Evolutionary conservation across 179 eudicot species (phyloP), one percentile per base, ranked within the genome.

Genomic region (Camellia oleifera): DNA sequence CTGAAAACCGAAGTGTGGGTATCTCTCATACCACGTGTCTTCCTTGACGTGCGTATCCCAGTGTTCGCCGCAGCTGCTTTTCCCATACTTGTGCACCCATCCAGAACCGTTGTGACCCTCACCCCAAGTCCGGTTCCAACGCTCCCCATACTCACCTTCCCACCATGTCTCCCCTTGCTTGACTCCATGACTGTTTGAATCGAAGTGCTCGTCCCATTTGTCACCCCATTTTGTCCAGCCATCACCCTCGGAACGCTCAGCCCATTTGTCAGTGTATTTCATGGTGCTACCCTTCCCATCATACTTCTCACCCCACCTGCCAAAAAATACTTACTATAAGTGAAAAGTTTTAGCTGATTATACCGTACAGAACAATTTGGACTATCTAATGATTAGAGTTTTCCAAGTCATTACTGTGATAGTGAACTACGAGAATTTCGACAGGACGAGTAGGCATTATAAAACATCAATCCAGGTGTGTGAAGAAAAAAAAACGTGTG

Each of bases 81-180:
- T 90, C 9, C 97, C 98, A 52, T 93, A 93, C 87, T 95, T 93
- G 91, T 95, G 98, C 73, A 93, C 89, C 97, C 97, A 93, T 50
- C 97, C 98, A 2, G 95, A 84, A 2, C 97, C 92, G 65, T 95
- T 95, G 79, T 95, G 98, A 40, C 85, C 81, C 87, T 95, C 97
- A 1, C 97, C 98, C 98, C 98, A 95, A 1, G 97, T 93, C 12
- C 94, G 88, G 81, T 93, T 94, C 98, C 98, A 95, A 10, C 84
- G 86, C 32, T 93, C 97, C 14, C 93, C 95, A 23, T 88, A 52
- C 78, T 89, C 88, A 2, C 98, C 97, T 76, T 90, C 85, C 98
- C 97, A 95, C 97, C 98, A 94, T 17, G 90, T 90, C 87, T 92
- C 97, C 67, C 98, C 98, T 67, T 95, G 98, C 82, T 95, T 95